Conservation (phyloP, 2,329 filamentous ascomycete species). For the Talaromyces sp. region DNA sequence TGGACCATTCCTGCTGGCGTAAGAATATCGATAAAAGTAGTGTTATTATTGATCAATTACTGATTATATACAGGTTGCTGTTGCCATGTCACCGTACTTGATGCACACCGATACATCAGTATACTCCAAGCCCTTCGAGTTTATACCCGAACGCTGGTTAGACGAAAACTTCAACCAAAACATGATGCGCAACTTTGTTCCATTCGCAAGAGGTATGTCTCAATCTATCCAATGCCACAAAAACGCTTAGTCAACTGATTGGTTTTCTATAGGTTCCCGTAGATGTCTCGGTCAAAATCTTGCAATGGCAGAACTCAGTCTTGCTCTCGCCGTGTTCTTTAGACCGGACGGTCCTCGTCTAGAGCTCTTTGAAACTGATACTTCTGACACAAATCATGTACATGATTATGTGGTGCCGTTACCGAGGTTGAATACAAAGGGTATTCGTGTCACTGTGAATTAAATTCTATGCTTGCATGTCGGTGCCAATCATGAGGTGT, state of each 20-base stretch:
- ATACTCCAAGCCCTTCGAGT: constrained; percentile 26
- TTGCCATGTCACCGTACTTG: constrained; percentile 32
- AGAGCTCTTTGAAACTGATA: constrained; percentile 24
- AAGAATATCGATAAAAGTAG: neutral
- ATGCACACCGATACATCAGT: constrained; percentile 27
- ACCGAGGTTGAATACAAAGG: constrained; percentile 23
- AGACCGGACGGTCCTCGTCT: constrained; percentile 20
- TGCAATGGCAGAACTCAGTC: constrained; percentile 26
- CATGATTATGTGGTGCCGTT: constrained; percentile 25
- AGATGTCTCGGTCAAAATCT: constrained; percentile 45
- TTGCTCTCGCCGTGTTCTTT: constrained; percentile 23
- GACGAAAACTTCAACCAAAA: constrained; percentile 28
- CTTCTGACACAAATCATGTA: constrained; percentile 22
- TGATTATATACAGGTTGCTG: constrained; percentile 19
- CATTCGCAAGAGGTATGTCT: constrained; percentile 35
- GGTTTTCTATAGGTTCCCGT: constrained; percentile 29
- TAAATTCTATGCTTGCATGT: constrained; percentile 1
- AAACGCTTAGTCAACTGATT: neutral
- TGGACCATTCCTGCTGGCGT: constrained; percentile 24
- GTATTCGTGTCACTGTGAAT: constrained; percentile 24
- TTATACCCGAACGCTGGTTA: constrained; percentile 32
- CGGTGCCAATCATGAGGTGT: neutral
- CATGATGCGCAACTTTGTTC: constrained; percentile 31
- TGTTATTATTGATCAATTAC: neutral
- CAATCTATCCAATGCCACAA: neutral